Evolutionary conservation across 441 rosid genomes (phyloP), one percentile per base, ranked within the genome.

Genomic region (Geranium incanum): DNA sequence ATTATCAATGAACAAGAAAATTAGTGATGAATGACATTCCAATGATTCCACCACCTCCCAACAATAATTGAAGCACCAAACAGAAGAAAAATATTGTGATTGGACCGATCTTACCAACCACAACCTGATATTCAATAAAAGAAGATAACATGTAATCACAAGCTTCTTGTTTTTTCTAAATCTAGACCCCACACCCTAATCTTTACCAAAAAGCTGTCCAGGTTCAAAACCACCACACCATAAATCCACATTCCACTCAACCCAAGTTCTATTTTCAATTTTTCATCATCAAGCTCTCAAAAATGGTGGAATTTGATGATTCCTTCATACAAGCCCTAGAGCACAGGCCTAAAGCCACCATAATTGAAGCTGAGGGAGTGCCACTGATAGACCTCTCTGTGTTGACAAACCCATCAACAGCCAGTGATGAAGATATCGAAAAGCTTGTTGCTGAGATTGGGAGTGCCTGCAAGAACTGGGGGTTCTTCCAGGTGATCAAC

Each of bases 391-490:
- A 89, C 70, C 90, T 91, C 73, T 83, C 89, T 3, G 57, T 45
- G 12, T 45, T 45, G n/a, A 45, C 55, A 45, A 9, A 45, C 55
- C n/a, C 55, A 9, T 45, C 55, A 45, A 7, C 12, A 45, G 12
- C 12, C 9, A 45, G 55, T 1, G 55, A 45, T 45, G 12, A 13
- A 11, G 16, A 3, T 6, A 4, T 0, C 5, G 16, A 50, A n/a
- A 15, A n/a, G 12, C 57, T 50, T 50, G 57, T 50, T 1, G 16
- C 15, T 13, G 16, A 50, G 57, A 50, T 50, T 13, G 57, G 57
- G 15, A 36, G 74, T 1, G 95, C 97, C 0, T 86, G 95, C 87
- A 67, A 72, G 80, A 66, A 78, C 2, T 91, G 97, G 95, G 91
- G 92, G 0, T 91, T 89, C 65, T 88, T 91, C 69, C 88, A 84